Base-by-base conservation (phyloP, 495 filamentous ascomycete genomes). In the Trichoderma parareesei region DNA sequence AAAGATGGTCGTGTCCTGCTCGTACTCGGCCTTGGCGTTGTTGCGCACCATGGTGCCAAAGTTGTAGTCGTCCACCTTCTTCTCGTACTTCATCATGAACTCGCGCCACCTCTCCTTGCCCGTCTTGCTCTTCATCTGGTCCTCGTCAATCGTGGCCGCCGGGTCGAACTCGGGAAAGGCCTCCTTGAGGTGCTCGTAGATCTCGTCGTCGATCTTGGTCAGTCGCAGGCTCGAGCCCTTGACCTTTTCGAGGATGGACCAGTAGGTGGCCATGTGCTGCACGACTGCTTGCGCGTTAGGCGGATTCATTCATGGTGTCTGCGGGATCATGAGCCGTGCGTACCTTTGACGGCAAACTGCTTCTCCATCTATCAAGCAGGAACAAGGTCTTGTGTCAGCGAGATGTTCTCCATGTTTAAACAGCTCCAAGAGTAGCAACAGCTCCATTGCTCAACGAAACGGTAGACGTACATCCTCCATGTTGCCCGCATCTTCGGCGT, bases 291-390 rank as follows among this genome's bases (percentile, higher is more conserved):
- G 13, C 11, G 44, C n/a, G 14, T 27, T 37, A 20, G 20, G 7
- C n/a, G 4, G 40, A 33, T 41, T 46, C 49, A 27, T 13, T 16
- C 41, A 61, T 18, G 38, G 20, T 14, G 61, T 65, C 42, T 38
- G 14, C 53, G 40, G 40, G 42, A 60, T 55, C 14, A 27, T 55
- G 16, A 55, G 4, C 7, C 8, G 41, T 41, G n/a, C 72, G 33
- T 71, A 91, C 90, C 90, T 82, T 98, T 98, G 69, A 99, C 94
- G 42, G 95, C 94, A 71, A 99, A 99, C 77, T 98, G 95, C 82
- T 97, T 97, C 84, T 99, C 94, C 73, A 98, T 97, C 91, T 98
- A 46, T 49, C n/a, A 18, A 6, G 8, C n/a, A 6, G 16, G n/a
- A n/a, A 35, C 20, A 7, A 43, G 27, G 27, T 49, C 59, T 13